Conservation (phyloP, 768 basidiomycete genomes). For the Phaeotremella skinneri region DNA sequence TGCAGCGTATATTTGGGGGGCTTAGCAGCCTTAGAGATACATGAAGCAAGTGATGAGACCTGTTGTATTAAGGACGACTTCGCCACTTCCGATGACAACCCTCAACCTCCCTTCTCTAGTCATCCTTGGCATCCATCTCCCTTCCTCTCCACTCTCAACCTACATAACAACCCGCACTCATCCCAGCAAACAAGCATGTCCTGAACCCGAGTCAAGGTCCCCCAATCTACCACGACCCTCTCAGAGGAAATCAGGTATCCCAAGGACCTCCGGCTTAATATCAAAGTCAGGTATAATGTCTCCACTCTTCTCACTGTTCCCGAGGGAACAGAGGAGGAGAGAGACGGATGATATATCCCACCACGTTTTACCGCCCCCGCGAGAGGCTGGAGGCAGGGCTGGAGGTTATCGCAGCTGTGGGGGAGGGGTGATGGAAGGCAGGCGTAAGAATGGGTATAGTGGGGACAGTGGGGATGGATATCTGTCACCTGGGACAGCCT, state of each 20-base stretch:
- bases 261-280: constrained; percentile 42
- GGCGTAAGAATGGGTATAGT: background rate
- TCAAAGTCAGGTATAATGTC: constrained; percentile 30
- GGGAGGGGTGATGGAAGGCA: constrained; percentile 7
- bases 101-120: too few relatives aligned
- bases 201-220: constrained; percentile 44
- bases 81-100: too few relatives aligned
- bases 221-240: constrained; percentile 23
- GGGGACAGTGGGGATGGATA: background rate
- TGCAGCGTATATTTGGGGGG: too few relatives aligned
- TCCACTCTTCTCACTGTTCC: background rate
- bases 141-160: too few relatives aligned
- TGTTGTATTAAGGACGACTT: too few relatives aligned
- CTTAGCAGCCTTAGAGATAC: too few relatives aligned
- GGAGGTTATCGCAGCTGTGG: constrained; percentile 12
- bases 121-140: too few relatives aligned
- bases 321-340: background rate
- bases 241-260: constrained; percentile 21
- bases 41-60: too few relatives aligned
- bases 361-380: constrained; percentile 34
- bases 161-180: background rate
- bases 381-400: constrained; percentile 28
- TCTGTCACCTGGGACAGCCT: too few relatives aligned
- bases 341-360: constrained; percentile 18
- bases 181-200: constrained; percentile 15